Evolutionary conservation across 148 eudicot genomes (phyloP), one percentile per base, ranked within the genome.

Genomic region (Polygonum aviculare): DNA sequence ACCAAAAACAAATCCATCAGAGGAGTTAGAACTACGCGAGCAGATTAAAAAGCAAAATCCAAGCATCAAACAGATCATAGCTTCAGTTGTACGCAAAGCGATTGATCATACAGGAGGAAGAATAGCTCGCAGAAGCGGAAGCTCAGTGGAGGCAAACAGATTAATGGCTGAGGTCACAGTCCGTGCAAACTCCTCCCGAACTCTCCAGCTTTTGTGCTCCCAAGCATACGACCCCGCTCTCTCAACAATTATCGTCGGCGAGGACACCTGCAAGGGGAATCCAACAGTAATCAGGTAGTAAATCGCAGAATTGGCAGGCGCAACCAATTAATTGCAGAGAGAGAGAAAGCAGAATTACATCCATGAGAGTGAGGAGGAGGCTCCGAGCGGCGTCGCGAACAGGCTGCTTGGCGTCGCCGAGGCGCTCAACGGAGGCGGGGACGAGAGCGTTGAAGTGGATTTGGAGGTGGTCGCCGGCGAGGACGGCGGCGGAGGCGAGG

Each of bases 181-280:
- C 36, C 93, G 94, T 35, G 97, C 97, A 82, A 89, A 90, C 86
- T 95, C 99, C 84, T 95, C 97, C 47, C 99, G 82, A 33, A 95
- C 91, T 84, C 97, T 90, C 97, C 97, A 95, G 75, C 97, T 95
- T 85, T 83, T 95, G 83, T 95, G 99, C 73, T 82, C 86, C 99
- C 99, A 95, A 14, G 94, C 99, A 82, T 88, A 88, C 74, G 93
- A 85, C 41, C 99, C 99, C 26, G 97, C 97, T 82, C 99, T 88
- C 83, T 95, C 99, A 49, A 95, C 99, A 78, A 95, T 86, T 51
- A 95, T 82, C 41, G 99, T 95, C 65, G 99, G 97, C 55, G 97
- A 95, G 38, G 97, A 95, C 67, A 95, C 97, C 98, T 95, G 91
- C 69, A 80, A 59, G 33, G 44, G 1, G 7, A 21, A 67, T 67